Base-by-base conservation (phyloP, 352 stramenopile species). In the Globisporangium uncinulatum region DNA sequence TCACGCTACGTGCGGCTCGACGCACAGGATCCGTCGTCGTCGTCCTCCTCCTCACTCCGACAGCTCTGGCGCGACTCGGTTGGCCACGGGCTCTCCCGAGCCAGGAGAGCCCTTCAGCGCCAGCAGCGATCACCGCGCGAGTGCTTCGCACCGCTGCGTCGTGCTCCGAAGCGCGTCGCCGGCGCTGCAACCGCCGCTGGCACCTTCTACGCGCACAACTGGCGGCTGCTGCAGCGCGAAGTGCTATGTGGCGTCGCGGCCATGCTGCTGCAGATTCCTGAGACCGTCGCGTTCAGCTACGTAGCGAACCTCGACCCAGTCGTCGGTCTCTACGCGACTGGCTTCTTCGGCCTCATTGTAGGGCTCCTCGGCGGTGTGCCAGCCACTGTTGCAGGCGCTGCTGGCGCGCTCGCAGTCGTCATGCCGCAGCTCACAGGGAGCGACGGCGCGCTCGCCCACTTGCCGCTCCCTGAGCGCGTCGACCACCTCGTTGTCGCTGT, bases 221-320 rank as follows among this genome's bases (percentile, higher is more conserved):
- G 72, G 19, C 50, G 77, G 20, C 46, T 79, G 9, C 70, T 91
- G 14, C 79, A 87, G 59, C 70, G 65, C 2, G 89, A 97, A 51
- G 67, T 97, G 43, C 74, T 96, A 46, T 89, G 87, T 19, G 94
- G 94, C 19, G 58, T 98, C 8, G 87, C 92, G 1, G 89, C 96
- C 5, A 89, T 83, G 68, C 73, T 98, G 45, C 83, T 96, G 21
- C 94, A 97, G 86, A 92, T 98, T 29, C 92, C 92, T 0, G 92
- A 98, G 74, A 93, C 91, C 1, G 76, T 98, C 8, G 92, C 89
- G 13, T 98, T 98, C 69, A 89, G 87, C 53, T 98, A 96, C 53
- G 87, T 95, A 2, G 90, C 90, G 34, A 91, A 92, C 45, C 36
- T 97, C n/a, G 75, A 86, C 51, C 90, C 90, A 8, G 57, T 91